These are phyloP conservation scores for Nepenthes mirabilis DNA, from an alignment of 148 eudicot genomes.

Conservation along the genomic window DNA sequence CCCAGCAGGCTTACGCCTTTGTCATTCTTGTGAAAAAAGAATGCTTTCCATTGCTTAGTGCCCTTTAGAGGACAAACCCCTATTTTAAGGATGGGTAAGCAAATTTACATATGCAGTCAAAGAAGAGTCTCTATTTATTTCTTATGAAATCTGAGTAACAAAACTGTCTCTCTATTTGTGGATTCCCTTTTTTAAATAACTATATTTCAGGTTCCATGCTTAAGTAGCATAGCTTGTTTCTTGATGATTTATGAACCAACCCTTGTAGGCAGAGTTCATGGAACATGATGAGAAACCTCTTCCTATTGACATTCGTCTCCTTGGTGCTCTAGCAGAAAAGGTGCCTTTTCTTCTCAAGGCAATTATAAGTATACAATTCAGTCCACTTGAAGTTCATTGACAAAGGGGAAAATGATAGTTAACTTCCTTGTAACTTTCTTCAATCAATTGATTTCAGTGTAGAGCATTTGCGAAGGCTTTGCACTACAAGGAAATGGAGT, in stretches of 20 bases:
- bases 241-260: too few species aligned
- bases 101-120: too few species aligned
- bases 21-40: too few species aligned
- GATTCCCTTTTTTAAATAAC: background rate
- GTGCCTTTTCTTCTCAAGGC: constrained; percentile 19
- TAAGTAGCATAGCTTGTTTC: background rate
- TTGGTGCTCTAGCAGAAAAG: constrained; percentile 99
- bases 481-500: constrained; percentile 98
- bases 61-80: too few species aligned
- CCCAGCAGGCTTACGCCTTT: too few species aligned
- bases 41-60: too few species aligned
- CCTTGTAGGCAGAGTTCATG: constrained; percentile 91
- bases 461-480: constrained; percentile 99
- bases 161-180: background rate
- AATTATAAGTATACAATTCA: background rate
- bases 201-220: too few species aligned
- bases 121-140: too few species aligned
- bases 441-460: constrained; percentile 41
- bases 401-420: background rate
- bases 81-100: too few species aligned
- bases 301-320: constrained; percentile 95
- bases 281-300: constrained; percentile 98
- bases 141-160: background rate
- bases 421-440: background rate
- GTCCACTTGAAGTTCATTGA: background rate